Base-by-base conservation (phyloP, 768 basidiomycete genomes). In the Lyophyllum atratum region DNA sequence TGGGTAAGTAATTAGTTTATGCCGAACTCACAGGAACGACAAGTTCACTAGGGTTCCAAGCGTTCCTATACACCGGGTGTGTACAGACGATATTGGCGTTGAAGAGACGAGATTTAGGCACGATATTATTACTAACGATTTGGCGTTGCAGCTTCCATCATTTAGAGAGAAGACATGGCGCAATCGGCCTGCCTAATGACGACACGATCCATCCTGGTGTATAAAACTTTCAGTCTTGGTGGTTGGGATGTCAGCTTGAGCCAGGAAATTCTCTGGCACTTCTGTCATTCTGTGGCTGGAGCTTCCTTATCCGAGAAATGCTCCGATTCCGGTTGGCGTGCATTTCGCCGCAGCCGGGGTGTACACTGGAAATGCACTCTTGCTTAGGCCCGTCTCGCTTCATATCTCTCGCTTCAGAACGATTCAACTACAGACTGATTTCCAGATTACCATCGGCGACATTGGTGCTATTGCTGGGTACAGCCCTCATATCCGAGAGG, bases 401-500 rank as follows among this genome's bases (percentile, higher is more conserved):
- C 10, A 19, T 49, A 12, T 17, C 9, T 10, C 14, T 14, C 53
- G 22, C 22, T 31, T n/a, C n/a, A n/a, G n/a, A n/a, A n/a, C n/a
- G n/a, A n/a, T n/a, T n/a, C n/a, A n/a, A n/a, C n/a, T n/a, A 24
- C 46, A 26, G 19, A 12, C 10, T 56, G 9, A n/a, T 29, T 14
- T 34, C 25, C 59, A 87, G 64, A 86, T 88, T 47, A 82, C 81
- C 9, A 78, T 87, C 11, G 84, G 84, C 12, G 82, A 87, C 59
- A 71, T 83, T 33, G 86, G 84, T 2, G 84, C 85, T 17, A 80
- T 85, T 40, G 77, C 79, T 45, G 85, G 77, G 71, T 76, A 64
- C 24, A 69, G 15, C 46, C 6, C n/a, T 33, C 21, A 10, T 31
- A 47, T 21, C 45, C 44, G 43, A 31, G 21, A 14, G 8, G 4